Base-by-base conservation (phyloP, 2,329 filamentous ascomycete species). In the Septoria linicola region DNA sequence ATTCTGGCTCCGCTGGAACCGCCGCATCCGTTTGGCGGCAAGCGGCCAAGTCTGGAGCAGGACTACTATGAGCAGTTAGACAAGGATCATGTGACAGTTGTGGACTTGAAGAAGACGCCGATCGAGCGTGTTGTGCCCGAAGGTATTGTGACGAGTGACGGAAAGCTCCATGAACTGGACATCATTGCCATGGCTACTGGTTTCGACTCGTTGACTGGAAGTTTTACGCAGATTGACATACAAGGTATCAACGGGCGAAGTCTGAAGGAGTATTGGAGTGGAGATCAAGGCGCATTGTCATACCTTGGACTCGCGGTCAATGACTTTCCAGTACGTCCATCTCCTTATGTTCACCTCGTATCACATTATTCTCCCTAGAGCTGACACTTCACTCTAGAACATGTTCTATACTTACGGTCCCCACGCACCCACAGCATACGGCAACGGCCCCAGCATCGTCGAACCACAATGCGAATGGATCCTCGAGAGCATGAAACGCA, bases 91-190 rank as follows among this genome's bases (percentile, higher is more conserved):
- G 72, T 73, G 46, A 63, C 69, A 16, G 64, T 75, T 6, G 63
- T 75, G 20, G 65, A 73, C 51, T 61, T 73, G 32, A 72, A 70
- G 50, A 66, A 68, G 43, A 68, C 69, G 14, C 59, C 75, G 17
- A 71, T 67, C 2, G 69, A 71, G 57, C 72, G 67, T 4, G 31
- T 83, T 78, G 57, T 81, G 78, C 6, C 68, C 73, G 34, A 83
- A 80, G 74, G 74, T 4, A 70, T 76, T 30, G 62, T 69, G 4
- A 74, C 70, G 1, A 52, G 31, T 8, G 63, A 75, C 42, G 73
- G 72, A 32, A 68, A 68, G 52, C 51, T 67, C 19, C 49, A 59
- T 16, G 69, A 74, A 41, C 70, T 74, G 40, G 72, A 76, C 39
- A 61, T 73, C 19, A 68, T 75, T 41, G 71, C 70, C 1, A 62